These are phyloP conservation scores for Solanum paucissectum DNA, from an alignment of 257 asterid species.

Conservation along the genomic window DNA sequence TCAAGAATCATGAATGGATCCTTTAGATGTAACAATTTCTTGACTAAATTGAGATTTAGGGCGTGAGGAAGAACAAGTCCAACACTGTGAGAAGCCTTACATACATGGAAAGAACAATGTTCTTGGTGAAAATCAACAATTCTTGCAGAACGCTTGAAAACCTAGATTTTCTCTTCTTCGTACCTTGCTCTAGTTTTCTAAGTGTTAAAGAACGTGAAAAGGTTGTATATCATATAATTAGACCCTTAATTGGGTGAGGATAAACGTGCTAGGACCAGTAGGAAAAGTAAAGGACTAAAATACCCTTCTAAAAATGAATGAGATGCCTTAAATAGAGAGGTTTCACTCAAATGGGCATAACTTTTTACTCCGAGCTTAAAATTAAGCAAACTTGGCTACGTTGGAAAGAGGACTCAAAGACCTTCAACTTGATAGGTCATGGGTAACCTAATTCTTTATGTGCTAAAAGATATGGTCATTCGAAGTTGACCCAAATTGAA, in stretches of 20 bases:
- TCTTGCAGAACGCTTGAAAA: background rate
- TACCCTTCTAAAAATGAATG: background rate
- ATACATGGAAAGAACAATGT: background rate
- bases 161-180: too few species aligned
- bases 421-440: background rate
- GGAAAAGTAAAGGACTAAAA: background rate
- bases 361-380: background rate
- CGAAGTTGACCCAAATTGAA: background rate
- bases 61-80: background rate
- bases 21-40: background rate
- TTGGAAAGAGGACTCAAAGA: background rate
- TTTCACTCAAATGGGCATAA: background rate
- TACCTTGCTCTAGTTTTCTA: too few species aligned
- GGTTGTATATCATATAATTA: too few species aligned
- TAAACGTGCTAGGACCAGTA: background rate
- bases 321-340: background rate
- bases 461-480: background rate
- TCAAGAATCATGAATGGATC: background rate
- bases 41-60: background rate
- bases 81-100: too few species aligned
- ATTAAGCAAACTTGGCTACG: background rate
- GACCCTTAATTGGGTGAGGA: background rate
- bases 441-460: background rate
- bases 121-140: background rate
- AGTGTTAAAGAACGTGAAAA: background rate